phyloP scores from a whole-genome alignment of 1,139 yeast species.

The Spathaspora sp. region DNA sequence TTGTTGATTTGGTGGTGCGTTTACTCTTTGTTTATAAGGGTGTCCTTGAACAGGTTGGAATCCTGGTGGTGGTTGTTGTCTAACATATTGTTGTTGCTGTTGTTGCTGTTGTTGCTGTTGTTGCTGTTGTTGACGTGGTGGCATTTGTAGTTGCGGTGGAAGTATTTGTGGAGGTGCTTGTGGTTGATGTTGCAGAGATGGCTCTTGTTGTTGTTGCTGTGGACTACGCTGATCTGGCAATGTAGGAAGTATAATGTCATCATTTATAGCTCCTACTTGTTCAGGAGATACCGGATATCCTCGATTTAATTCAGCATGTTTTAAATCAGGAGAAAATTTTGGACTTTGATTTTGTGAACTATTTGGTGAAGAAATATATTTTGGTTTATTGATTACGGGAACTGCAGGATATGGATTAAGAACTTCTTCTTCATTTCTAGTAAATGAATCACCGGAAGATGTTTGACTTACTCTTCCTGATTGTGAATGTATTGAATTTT shows the following conservation, averaged over 20 bases:
- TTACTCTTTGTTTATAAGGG: background rate
- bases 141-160: slow-evolving; percentile 4
- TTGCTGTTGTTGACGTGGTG: background rate
- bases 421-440: slow-evolving; percentile 7
- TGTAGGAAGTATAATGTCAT: background rate
- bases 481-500: slow-evolving; percentile 28
- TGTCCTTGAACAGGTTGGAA: background rate
- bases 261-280: background rate
- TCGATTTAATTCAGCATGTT: slow-evolving; percentile 7
- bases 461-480: slow-evolving; percentile 23
- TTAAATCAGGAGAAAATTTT: slow-evolving; percentile 11
- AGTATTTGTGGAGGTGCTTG: background rate
- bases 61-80: slow-evolving; percentile 6
- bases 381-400: slow-evolving; percentile 24
- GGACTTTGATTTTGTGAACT: slow-evolving; percentile 31
- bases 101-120: background rate
- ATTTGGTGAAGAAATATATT: slow-evolving; percentile 37
- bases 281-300: slow-evolving; percentile 16
- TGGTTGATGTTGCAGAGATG: background rate
- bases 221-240: background rate
- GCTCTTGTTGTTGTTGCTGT: background rate
- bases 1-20: slow-evolving; percentile 6
- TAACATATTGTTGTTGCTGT: background rate
- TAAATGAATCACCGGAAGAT: slow-evolving; percentile 10
- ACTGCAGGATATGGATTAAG: slow-evolving; percentile 13